These are phyloP conservation scores for Alternaria arborescens DNA, from an alignment of 2,329 filamentous ascomycete genomes.

Conservation along the genomic window DNA sequence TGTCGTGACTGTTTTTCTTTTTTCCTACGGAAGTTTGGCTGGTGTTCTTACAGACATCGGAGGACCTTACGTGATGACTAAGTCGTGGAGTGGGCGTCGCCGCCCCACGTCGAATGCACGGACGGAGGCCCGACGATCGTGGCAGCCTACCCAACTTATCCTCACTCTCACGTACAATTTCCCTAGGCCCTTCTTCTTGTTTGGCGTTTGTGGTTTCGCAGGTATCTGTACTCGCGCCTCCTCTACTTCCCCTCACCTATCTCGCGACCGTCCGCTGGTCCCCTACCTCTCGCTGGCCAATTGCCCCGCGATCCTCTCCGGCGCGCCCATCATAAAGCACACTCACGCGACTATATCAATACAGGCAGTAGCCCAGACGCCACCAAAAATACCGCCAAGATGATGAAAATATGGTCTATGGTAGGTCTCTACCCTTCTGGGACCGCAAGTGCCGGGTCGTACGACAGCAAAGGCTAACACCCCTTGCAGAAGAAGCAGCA, in stretches of 20 bases:
- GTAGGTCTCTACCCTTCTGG: slow-evolving; percentile 58
- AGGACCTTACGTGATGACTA: slow-evolving; percentile 16
- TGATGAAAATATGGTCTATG: slow-evolving; percentile 99
- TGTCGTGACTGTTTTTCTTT: not conserved
- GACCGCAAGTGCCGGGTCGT: not conserved
- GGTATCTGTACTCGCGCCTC: slow-evolving; percentile 6
- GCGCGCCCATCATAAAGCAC: slow-evolving; percentile 13
- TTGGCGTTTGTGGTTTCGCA: slow-evolving; percentile 25
- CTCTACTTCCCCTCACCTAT: not conserved
- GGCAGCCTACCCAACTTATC: slow-evolving; percentile 21
- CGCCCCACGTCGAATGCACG: slow-evolving; percentile 23
- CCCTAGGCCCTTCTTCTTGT: slow-evolving; percentile 17
- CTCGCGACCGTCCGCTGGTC: not conserved
- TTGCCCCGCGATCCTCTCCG: slow-evolving; percentile 25
- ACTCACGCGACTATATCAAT: slow-evolving; percentile 27
- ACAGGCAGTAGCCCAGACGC: slow-evolving; percentile 10
- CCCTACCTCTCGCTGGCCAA: slow-evolving; percentile 5
- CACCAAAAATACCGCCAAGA: slow-evolving; percentile 61
- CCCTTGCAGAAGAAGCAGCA: slow-evolving; percentile 78
- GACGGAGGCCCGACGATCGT: slow-evolving; percentile 26
- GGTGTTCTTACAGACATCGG: not conserved
- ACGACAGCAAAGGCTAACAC: slow-evolving; percentile 33
- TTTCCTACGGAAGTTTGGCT: not conserved
- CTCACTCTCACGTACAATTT: slow-evolving; percentile 17
- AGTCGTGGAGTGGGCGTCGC: slow-evolving; percentile 18